Percentiles rank a stretch among this genome's conserved stretches.
These are phyloP conservation scores for Talaromyces piceae DNA, from an alignment of 2,329 filamentous ascomycete genomes.

Conservation along the genomic window DNA sequence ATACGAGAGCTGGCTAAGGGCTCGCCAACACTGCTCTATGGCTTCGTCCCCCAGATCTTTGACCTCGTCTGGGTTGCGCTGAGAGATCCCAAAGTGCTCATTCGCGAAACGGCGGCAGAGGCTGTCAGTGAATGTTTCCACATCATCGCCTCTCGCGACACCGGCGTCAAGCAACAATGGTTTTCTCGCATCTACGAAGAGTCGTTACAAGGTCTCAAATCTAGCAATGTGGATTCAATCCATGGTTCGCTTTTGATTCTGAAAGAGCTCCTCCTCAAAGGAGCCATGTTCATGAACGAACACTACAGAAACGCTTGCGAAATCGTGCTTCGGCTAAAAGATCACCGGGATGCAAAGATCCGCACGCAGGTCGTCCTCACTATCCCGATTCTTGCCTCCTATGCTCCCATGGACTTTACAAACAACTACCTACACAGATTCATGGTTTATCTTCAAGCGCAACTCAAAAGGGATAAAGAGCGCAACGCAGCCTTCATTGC, in stretches of 20 bases:
- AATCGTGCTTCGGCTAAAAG: constrained; percentile 84
- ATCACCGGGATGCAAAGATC: constrained; percentile 82
- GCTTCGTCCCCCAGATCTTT: constrained; percentile 90
- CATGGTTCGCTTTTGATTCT: constrained; percentile 92
- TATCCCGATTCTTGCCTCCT: constrained; percentile 87
- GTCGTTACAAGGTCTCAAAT: constrained; percentile 68
- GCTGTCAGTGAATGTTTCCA: constrained; percentile 92
- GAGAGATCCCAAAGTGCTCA: constrained; percentile 81
- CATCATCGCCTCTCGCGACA: constrained; percentile 89
- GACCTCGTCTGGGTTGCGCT: constrained; percentile 95
- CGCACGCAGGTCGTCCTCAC: constrained; percentile 82
- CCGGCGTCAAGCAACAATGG: constrained; percentile 77
- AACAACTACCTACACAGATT: constrained; percentile 84
- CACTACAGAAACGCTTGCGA: constrained; percentile 90
- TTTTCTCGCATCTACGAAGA: constrained; percentile 88
- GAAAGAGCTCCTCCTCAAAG: constrained; percentile 86
- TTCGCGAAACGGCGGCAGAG: constrained; percentile 84
- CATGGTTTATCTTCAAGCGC: constrained; percentile 90
- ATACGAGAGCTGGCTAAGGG: constrained; percentile 85
- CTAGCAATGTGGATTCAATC: constrained; percentile 75
- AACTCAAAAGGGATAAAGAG: constrained; percentile 92
- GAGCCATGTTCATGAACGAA: constrained; percentile 98
- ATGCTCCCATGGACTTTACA: constrained; percentile 85
- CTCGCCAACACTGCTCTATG: constrained; percentile 90
- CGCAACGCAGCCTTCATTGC: constrained; percentile 90